These are phyloP conservation scores for Yamadazyma phyllophila DNA, from an alignment of 805 yeast genomes.

Conservation along the genomic window DNA sequence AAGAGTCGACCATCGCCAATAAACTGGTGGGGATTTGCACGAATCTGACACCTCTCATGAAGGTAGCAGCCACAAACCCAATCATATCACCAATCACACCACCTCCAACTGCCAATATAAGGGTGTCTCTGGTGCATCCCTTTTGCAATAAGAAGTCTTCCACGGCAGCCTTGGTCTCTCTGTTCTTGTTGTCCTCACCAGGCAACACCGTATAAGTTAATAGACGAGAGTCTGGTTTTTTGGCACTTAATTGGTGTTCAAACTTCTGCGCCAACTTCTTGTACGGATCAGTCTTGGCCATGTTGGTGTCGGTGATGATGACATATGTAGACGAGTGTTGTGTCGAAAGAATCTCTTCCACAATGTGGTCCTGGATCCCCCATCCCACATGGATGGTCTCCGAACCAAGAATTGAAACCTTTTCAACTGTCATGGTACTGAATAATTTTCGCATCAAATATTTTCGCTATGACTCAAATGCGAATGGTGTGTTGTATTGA, in stretches of 20 bases:
- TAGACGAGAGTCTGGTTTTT: slow-evolving; percentile 59
- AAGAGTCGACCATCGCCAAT: slow-evolving; percentile 95
- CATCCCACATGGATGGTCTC: slow-evolving; percentile 90
- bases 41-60: slow-evolving; percentile 96
- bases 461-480: slow-evolving; percentile 2
- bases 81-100: slow-evolving; percentile 99
- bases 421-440: slow-evolving; percentile 28
- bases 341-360: slow-evolving; percentile 57
- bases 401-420: slow-evolving; percentile 75
- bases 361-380: slow-evolving; percentile 71
- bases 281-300: slow-evolving; percentile 64
- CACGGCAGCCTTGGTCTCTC: slow-evolving; percentile 86
- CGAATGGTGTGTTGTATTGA: not conserved
- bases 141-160: slow-evolving; percentile 81
- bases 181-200: slow-evolving; percentile 86
- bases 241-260: slow-evolving; percentile 27
- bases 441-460: not conserved
- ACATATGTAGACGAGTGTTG: slow-evolving; percentile 89
- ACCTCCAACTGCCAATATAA: slow-evolving; percentile 93
- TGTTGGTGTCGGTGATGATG: slow-evolving; percentile 80
- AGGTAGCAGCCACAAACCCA: slow-evolving; percentile 98
- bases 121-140: slow-evolving; percentile 96
- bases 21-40: slow-evolving; percentile 93
- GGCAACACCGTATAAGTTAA: slow-evolving; percentile 78
- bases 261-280: slow-evolving; percentile 46